These are phyloP conservation scores for Aphanomyces stellatus DNA, from an alignment of 352 stramenopile genomes.

Conservation along the genomic window DNA sequence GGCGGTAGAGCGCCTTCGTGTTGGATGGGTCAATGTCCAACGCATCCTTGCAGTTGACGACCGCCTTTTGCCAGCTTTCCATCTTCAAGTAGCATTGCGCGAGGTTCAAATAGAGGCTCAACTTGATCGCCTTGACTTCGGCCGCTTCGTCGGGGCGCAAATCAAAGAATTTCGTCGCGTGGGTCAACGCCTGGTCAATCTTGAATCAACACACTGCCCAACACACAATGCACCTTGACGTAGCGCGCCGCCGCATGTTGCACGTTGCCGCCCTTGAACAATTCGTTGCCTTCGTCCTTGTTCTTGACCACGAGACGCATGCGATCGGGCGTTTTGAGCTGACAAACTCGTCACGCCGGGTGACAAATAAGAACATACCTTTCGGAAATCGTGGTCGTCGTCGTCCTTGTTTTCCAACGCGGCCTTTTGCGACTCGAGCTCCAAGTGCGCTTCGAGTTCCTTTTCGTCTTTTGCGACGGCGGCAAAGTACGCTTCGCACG, in stretches of 20 bases:
- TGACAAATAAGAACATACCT: constrained; percentile 21
- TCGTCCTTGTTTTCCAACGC: constrained; percentile 55
- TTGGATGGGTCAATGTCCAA: constrained; percentile 62
- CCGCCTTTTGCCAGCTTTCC: constrained; percentile 76
- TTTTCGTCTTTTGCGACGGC: constrained; percentile 53
- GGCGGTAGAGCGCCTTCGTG: constrained; percentile 82
- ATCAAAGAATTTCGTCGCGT: constrained; percentile 91
- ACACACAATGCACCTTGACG: constrained; percentile 52
- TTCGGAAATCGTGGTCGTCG: constrained; percentile 87
- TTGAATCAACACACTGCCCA: too few relatives aligned
- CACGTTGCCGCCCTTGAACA: constrained; percentile 89
- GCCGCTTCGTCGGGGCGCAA: constrained; percentile 64
- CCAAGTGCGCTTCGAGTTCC: constrained; percentile 61
- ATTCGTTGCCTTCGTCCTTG: constrained; percentile 92
- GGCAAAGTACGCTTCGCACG: constrained; percentile 58
- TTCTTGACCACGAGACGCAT: constrained; percentile 93
- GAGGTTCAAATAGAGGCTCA: constrained; percentile 89
- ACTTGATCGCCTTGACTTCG: constrained; percentile 84
- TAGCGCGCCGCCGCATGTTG: constrained; percentile 84
- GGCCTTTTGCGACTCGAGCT: constrained; percentile 60
- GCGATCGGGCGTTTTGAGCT: constrained; percentile 86
- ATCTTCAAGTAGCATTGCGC: constrained; percentile 92
- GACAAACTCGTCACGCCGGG: not conserved
- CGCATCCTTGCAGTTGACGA: constrained; percentile 81
- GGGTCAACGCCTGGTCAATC: constrained; percentile 64